phyloP scores from a whole-genome alignment of 257 asterid genomes.

The Solanum peruvianum region DNA sequence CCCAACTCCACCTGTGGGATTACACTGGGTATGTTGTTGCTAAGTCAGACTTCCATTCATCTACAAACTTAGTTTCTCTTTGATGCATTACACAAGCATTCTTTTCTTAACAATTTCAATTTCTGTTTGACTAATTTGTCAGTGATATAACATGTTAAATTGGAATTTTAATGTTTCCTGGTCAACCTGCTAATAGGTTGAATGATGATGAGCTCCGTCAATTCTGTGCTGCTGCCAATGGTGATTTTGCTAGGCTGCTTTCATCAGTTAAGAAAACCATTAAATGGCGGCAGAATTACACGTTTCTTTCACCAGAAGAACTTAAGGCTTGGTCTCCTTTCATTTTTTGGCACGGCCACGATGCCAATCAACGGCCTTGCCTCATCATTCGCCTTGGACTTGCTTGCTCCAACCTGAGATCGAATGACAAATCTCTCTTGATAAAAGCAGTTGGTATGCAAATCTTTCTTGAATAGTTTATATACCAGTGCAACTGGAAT shows the following conservation, averaged over 20 bases:
- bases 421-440: slow-evolving; percentile 11
- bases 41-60: not conserved
- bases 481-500: not conserved
- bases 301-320: slow-evolving; percentile 16
- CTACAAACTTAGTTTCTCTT: not conserved
- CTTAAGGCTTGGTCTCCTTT: slow-evolving; percentile 22
- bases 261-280: slow-evolving; percentile 30
- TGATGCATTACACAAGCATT: not conserved
- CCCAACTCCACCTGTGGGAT: not conserved
- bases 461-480: not conserved
- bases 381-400: slow-evolving; percentile 36
- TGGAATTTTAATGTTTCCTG: not conserved
- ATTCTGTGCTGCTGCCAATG: slow-evolving; percentile 21
- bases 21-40: not conserved
- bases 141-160: not conserved
- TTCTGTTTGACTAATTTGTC: not conserved
- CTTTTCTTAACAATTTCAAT: not conserved
- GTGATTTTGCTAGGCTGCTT: slow-evolving; percentile 25
- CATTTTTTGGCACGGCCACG: slow-evolving; percentile 33
- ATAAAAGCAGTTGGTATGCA: slow-evolving; percentile 30
- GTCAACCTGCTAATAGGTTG: slow-evolving; percentile 14
- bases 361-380: slow-evolving; percentile 19
- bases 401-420: slow-evolving; percentile 30
- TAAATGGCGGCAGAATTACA: slow-evolving; percentile 25
- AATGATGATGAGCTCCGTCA: slow-evolving; percentile 22